Percentiles rank a stretch among this genome's conserved stretches.
Evolutionary conservation across 441 rosid species (phyloP).

Genomic region (Cnidoscolus chayamansa): DNA sequence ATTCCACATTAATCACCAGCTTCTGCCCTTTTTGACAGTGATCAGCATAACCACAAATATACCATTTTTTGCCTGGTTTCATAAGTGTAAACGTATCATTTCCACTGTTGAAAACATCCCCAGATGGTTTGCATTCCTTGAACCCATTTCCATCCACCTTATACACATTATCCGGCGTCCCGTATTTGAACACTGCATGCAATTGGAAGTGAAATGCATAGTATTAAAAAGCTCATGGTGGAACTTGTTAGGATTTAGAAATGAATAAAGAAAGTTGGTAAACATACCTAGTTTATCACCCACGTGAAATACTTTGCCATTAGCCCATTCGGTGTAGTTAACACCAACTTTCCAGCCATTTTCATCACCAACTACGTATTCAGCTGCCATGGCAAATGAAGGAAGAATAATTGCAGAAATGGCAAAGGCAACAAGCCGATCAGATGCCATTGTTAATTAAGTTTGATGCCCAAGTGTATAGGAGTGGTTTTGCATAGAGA

Average conservation of each 20-base stretch:
- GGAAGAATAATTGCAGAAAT: conserved; percentile 30
- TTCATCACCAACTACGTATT: conserved; percentile 32
- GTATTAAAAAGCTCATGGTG: neutral
- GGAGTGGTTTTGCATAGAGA: neutral
- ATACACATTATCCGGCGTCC: conserved; percentile 31
- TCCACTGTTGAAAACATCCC: conserved; percentile 19
- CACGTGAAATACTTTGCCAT: conserved; percentile 30
- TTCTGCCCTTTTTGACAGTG: conserved; percentile 36
- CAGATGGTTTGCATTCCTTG: conserved; percentile 22
- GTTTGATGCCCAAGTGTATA: neutral
- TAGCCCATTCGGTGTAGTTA: conserved; percentile 38
- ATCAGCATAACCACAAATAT: conserved; percentile 32
- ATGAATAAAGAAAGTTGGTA: neutral
- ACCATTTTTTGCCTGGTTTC: conserved; percentile 39
- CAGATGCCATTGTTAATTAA: conserved; percentile 28
- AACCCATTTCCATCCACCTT: conserved; percentile 28
- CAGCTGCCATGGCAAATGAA: conserved; percentile 30
- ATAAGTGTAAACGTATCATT: conserved; percentile 29
- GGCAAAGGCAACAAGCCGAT: conserved; percentile 21
- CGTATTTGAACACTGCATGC: conserved; percentile 40
- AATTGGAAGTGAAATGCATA: neutral
- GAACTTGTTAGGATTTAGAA: no score
- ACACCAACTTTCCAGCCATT: conserved; percentile 28
- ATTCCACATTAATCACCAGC: conserved; percentile 26
- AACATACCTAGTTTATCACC: conserved; percentile 40